Base-by-base conservation (phyloP, 805 yeast species). In the Peterozyma xylosa region DNA sequence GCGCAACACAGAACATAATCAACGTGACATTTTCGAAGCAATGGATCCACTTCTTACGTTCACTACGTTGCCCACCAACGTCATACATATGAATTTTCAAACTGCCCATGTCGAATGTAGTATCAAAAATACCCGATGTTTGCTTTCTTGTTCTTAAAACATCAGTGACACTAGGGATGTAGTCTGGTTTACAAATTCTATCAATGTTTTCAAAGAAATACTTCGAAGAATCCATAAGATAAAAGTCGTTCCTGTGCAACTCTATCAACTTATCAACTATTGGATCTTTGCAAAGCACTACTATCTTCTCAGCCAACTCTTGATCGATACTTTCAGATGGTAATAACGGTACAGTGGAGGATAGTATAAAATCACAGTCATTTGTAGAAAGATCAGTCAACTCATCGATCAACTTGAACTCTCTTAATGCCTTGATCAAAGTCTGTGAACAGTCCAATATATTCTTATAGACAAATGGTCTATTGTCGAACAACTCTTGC, bases 41-140 rank as follows among this genome's bases (percentile, higher is more conserved):
- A 63, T 93, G 95, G 49, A 93, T 89, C 99, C 99, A 93, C 63
- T 93, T 91, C 57, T 86, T 86, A 43, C 99, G 80, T 67, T 93
- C 99, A 3, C 95, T 80, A 54, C 99, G 72, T 63, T 93, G 99
- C 1, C 97, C 97, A 50, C 97, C 97, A 39, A 90, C 96, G 61
- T 90, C 97, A 56, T 70, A 80, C 53, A 83, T 69, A 53, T 80
- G 86, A 41, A 82, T 65, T 53, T 74, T 73, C 35, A 81, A 59
- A 27, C 78, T 80, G 38, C 85, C 88, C 77, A 89, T 74, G 47
- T 79, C 80, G 55, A 90, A 86, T 45, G 75, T 71, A 46, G 87
- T 80, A 59, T 89, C 96, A 54, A 82, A 86, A 17, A 90, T 86
- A 63, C 97, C 96, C 1, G 95, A 84, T 0, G 97, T 90, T 64